These are phyloP conservation scores for Umbelopsis vinacea DNA, from an alignment of 192 early-diverging fungal genomes.

Conservation along the genomic window DNA sequence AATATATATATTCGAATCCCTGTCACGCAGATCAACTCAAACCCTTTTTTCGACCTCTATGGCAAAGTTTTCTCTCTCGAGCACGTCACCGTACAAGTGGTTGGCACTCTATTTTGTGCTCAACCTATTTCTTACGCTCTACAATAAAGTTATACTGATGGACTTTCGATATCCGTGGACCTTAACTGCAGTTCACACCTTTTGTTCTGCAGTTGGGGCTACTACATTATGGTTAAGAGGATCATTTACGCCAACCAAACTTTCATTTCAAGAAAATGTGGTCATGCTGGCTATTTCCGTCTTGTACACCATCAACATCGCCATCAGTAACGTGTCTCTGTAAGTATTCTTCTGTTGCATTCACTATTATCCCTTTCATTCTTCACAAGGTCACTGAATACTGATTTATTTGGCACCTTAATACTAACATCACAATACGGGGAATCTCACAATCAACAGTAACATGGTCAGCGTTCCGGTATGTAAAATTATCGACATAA, in stretches of 20 bases:
- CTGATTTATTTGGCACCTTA: background rate
- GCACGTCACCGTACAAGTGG: slow-evolving; percentile 42
- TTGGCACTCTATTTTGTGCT: slow-evolving; percentile 53
- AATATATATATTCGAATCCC: background rate
- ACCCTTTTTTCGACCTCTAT: background rate
- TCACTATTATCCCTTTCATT: background rate
- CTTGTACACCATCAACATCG: slow-evolving; percentile 72
- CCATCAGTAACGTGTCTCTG: slow-evolving; percentile 61
- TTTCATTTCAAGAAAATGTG: slow-evolving; percentile 36
- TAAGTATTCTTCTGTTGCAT: slow-evolving; percentile 39
- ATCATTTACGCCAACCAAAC: slow-evolving; percentile 27
- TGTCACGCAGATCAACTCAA: background rate
- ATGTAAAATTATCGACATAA: background rate
- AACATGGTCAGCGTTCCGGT: slow-evolving; percentile 25
- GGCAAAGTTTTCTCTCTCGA: background rate
- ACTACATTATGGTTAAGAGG: slow-evolving; percentile 28
- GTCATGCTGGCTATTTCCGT: slow-evolving; percentile 58
- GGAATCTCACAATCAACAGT: background rate
- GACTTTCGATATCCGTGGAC: slow-evolving; percentile 67
- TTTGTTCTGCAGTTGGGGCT: slow-evolving; percentile 56
- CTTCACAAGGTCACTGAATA: slow-evolving; percentile 2
- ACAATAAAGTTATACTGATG: slow-evolving; percentile 65
- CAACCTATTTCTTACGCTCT: slow-evolving; percentile 61
- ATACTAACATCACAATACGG: background rate
- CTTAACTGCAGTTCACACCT: slow-evolving; percentile 64